Evolutionary conservation across 495 filamentous ascomycete genomes (phyloP).

Genomic region (Daldinia decipiens): DNA sequence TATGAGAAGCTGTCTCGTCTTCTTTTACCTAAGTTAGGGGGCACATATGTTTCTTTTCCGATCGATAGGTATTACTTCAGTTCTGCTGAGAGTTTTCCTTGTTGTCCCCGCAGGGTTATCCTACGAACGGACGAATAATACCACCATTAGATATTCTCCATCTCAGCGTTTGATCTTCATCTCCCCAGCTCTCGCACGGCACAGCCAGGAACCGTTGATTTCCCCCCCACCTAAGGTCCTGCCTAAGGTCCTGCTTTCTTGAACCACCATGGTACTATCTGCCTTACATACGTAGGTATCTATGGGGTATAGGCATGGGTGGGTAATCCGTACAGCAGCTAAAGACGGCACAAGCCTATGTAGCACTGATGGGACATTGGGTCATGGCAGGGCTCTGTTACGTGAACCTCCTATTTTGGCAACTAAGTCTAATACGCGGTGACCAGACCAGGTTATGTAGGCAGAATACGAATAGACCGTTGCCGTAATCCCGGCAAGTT

Average conservation of each 20-base stretch:
- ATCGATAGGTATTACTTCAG: not conserved
- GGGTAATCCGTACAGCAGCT: too few species aligned
- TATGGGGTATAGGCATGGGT: not conserved
- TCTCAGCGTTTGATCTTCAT: slow-evolving; percentile 16
- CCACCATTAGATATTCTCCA: not conserved
- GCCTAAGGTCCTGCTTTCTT: not conserved
- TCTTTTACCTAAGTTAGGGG: not conserved
- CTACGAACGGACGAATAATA: not conserved
- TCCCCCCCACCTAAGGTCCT: slow-evolving; percentile 2
- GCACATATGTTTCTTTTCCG: not conserved
- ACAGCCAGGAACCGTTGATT: slow-evolving; percentile 12
- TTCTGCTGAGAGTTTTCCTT: not conserved
- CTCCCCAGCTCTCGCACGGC: slow-evolving; percentile 9
- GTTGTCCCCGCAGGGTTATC: not conserved
- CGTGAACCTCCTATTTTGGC: slow-evolving; percentile 34
- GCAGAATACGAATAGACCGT: slow-evolving; percentile 3
- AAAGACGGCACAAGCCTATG: not conserved
- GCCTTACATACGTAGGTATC: slow-evolving; percentile 2
- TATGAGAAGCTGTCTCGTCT: not conserved
- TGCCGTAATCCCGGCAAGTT: slow-evolving; percentile 27
- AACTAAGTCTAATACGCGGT: not conserved
- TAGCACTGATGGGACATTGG: slow-evolving; percentile 25
- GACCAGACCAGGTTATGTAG: not conserved
- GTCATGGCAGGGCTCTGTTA: slow-evolving; percentile 27
- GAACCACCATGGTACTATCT: not conserved